Evolutionary conservation across 805 yeast genomes (phyloP), one percentile per base, ranked within the genome.

Genomic region (Spathaspora sp.): DNA sequence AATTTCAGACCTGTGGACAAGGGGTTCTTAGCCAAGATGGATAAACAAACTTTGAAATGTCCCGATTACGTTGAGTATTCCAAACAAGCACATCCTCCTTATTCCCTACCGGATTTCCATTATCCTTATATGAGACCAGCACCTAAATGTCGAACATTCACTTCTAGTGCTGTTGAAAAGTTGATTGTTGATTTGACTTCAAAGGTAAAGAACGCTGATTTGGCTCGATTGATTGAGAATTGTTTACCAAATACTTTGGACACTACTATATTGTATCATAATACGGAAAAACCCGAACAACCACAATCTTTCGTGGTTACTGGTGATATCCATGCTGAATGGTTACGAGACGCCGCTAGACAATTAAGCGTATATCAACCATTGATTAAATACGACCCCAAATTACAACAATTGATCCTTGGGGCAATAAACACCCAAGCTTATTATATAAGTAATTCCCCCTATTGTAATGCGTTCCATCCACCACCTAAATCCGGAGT

Each of bases 251-350:
- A 90, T 64, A 90, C 97, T 0, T 69, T 90, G 49, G 97, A 90
- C 61, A 90, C 97, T 0, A 89, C 97, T 0, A 81, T 90, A 46
- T 72, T 87, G 49, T 90, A 90, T 89, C 89, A 86, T 65, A 50
- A 52, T 38, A 59, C 57, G 12, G 40, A 47, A 50, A 48, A 55
- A 18, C n/a, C n/a, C n/a, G 48, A 46, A 52, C 11, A 18, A 4
- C 69, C 91, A 0, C 80, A 83, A 55, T 76, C 96, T 0, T 90
- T 90, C 66, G 80, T 90, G 1, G 93, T 89, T 31, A 90, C 97
- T 0, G 97, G 97, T 9, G 97, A 90, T 62, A 90, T 90, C 51
- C 91, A 89, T 64, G 97, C 97, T 1, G 96, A 90, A 66, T 90
- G 97, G 97, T 70, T 90, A 47, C 70, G 97, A 49, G 97, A 90